Evolutionary conservation across 2,329 filamentous ascomycete genomes (phyloP), one percentile per base, ranked within the genome.

Genomic region (Nemania bipapillata): DNA sequence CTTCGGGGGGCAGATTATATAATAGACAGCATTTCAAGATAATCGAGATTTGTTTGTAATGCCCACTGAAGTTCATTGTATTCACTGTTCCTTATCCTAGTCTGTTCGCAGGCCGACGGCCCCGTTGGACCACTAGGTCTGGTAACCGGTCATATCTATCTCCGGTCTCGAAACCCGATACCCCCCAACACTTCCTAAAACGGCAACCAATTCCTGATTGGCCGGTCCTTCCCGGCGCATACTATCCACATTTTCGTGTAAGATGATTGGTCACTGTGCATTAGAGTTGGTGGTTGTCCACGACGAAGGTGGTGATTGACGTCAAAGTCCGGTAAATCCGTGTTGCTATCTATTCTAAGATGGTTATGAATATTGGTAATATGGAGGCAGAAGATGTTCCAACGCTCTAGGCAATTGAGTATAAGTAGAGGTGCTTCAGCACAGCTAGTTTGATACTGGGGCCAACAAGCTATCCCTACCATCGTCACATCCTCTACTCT

Each of bases 321-420:
- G 12, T 66, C 35, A 35, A 64, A 67, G 30, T 61, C 69, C 69
- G 69, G 22, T 71, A 71, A 69, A 50, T 71, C 66, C 69, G 63
- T 22, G 20, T 22, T 52, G 35, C 7, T 9, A 24, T 20, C 12
- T 26, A 64, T 12, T 42, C 17, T 32, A 24, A 8, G 17, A 32
- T 8, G 12, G 5, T 26, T 11, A 5, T 26, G 3, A 20, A 53
- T 12, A 20, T 15, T 4, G 11, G 5, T 2, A 11, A 17, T 15
- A 24, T 40, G 22, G 28, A 63, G n/a, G 20, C 15, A 32, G 20
- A 32, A 61, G 1, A 17, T 12, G 45, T 17, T 49, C n/a, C 11
- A 5, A n/a, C 2, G 12, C n/a, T n/a, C n/a, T n/a, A n/a, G n/a
- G n/a, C n/a, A n/a, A n/a, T 61, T n/a, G 42, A 60, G 47, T 70